A percentile compares a stretch with the other conserved stretches of the same genome.
Conservation (phyloP, 176 grass and related monocot species). For the Zoysia japonica region DNA sequence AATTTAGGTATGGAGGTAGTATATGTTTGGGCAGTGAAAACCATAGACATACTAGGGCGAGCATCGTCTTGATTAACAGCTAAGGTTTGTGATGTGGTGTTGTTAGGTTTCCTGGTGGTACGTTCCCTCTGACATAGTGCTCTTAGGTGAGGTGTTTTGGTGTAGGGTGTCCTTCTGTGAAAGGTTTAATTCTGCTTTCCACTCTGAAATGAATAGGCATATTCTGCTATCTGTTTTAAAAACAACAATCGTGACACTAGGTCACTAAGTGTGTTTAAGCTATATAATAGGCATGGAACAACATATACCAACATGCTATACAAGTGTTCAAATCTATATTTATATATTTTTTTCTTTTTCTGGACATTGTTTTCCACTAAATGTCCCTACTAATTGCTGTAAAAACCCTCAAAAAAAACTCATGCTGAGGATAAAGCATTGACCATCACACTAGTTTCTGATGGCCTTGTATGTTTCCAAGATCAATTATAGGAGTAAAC, state of each 20-base stretch:
- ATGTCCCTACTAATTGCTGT: background rate
- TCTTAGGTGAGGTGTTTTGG: background rate
- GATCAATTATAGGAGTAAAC: background rate
- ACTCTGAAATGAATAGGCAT: background rate
- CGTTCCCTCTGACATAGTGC: background rate
- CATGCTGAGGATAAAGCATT: background rate
- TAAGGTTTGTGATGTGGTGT: background rate
- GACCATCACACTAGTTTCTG: background rate
- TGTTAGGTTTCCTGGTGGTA: background rate
- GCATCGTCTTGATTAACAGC: background rate
- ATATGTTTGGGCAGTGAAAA: background rate
- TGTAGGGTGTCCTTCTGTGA: background rate
- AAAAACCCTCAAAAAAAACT: background rate
- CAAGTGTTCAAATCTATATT: no score
- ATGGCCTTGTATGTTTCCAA: background rate
- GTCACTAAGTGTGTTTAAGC: background rate
- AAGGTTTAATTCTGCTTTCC: background rate
- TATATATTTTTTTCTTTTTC: background rate
- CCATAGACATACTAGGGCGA: background rate
- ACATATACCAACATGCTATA: no score
- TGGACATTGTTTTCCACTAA: slow-evolving; percentile 6
- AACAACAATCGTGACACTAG: background rate
- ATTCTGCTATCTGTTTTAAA: background rate
- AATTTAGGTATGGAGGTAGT: no score
- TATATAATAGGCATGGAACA: background rate